These are phyloP conservation scores for Mycena rebaudengoi DNA, from an alignment of 768 basidiomycete genomes.

Conservation along the genomic window DNA sequence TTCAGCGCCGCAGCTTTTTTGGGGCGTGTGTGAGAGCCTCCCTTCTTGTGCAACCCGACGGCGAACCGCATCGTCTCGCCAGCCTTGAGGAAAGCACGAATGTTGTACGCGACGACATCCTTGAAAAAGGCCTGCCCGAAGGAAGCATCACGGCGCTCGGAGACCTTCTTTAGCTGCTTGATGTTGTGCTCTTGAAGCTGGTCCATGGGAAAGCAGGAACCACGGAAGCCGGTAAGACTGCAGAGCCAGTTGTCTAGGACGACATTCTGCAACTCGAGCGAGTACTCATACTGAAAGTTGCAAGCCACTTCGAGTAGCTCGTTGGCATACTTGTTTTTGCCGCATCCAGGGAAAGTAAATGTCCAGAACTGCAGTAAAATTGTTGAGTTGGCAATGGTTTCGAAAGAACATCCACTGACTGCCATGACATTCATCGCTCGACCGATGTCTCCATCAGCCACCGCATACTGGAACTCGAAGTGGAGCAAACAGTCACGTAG, in stretches of 20 bases:
- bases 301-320: conserved; percentile 2
- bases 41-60: background rate
- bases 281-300: conserved; percentile 9
- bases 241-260: background rate
- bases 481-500: conserved; percentile 7
- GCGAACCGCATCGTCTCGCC: background rate
- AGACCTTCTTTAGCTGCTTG: conserved; percentile 8
- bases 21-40: background rate
- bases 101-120: background rate
- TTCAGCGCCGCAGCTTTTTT: conserved; percentile 6
- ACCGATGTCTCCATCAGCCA: conserved; percentile 4
- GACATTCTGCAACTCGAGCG: background rate
- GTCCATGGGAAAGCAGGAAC: conserved; percentile 2
- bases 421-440: conserved; percentile 7
- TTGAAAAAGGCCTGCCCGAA: conserved; percentile 3
- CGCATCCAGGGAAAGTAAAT: conserved; percentile 1
- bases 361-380: background rate
- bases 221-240: background rate
- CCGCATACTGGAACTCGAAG: conserved; percentile 9
- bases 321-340: conserved; percentile 5
- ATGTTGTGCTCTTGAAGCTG: conserved; percentile 5
- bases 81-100: background rate
- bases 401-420: background rate
- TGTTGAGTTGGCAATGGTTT: background rate
- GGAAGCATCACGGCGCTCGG: background rate